A percentile compares a stretch with the other conserved stretches of the same genome.
These are phyloP conservation scores for Curvularia verruculosa DNA, from an alignment of 2,329 filamentous ascomycete genomes.

Conservation along the genomic window DNA sequence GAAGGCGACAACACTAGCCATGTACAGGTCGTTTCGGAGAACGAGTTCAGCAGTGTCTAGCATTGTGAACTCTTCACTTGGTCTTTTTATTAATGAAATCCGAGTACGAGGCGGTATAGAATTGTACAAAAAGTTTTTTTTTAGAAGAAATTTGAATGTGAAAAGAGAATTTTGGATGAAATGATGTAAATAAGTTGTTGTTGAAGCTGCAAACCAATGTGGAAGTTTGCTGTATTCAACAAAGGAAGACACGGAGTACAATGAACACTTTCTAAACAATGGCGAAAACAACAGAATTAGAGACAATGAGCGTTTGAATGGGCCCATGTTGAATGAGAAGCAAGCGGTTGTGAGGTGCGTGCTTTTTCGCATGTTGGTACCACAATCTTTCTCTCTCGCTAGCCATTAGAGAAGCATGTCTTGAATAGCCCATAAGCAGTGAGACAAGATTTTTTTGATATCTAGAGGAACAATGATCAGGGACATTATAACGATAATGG, in stretches of 20 bases:
- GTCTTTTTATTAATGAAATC: neutral
- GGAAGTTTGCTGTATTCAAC: neutral
- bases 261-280: neutral
- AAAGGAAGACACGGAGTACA: neutral
- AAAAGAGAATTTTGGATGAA: neutral
- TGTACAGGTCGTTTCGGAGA: conserved; percentile 3
- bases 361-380: neutral
- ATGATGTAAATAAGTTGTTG: neutral
- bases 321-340: too few relatives aligned
- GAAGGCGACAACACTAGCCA: neutral
- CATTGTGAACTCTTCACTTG: neutral
- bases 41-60: neutral
- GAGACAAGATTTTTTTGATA: too few relatives aligned
- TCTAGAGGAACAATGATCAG: too few relatives aligned
- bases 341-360: neutral
- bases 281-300: neutral
- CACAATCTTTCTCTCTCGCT: too few relatives aligned
- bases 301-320: neutral
- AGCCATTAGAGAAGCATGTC: neutral
- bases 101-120: neutral
- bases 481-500: too few relatives aligned
- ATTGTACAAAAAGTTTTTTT: too few relatives aligned
- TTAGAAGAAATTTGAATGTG: too few relatives aligned
- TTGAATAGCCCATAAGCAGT: too few relatives aligned
- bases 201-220: too few relatives aligned